Conservation (phyloP, 2,329 filamentous ascomycete species). For the Emericellopsis cladophorae region DNA sequence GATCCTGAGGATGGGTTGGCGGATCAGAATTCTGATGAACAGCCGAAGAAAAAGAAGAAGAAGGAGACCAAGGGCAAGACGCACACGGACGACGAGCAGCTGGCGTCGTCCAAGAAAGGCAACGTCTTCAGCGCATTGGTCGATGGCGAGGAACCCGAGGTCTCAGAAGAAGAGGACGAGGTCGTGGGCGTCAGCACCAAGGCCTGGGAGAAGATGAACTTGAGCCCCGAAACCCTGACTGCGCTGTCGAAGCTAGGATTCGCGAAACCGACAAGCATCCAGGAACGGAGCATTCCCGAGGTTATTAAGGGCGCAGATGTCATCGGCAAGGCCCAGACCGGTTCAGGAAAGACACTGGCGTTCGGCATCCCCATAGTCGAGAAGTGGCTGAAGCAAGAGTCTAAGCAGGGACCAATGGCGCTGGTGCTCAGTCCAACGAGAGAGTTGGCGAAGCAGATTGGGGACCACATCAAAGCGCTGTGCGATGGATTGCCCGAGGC, state of each 20-base stretch:
- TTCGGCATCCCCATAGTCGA: constrained; percentile 92
- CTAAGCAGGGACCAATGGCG: constrained; percentile 41
- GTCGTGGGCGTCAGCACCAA: constrained; percentile 49
- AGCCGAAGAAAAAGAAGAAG: constrained; percentile 8
- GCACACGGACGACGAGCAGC: constrained; percentile 20
- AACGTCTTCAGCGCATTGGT: constrained; percentile 42
- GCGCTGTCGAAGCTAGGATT: constrained; percentile 74
- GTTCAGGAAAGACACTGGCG: constrained; percentile 91
- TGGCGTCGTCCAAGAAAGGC: constrained; percentile 27
- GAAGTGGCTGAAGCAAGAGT: constrained; percentile 45
- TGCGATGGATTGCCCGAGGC: constrained; percentile 42
- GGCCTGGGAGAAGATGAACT: constrained; percentile 61
- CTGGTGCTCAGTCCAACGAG: constrained; percentile 83
- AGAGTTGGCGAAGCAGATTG: constrained; percentile 86
- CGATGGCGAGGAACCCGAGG: constrained; percentile 36
- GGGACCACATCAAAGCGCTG: constrained; percentile 67
- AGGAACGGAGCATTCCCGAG: constrained; percentile 66
- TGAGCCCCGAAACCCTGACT: constrained; percentile 60
- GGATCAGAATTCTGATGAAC: constrained; percentile 7
- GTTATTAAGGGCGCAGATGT: constrained; percentile 79
- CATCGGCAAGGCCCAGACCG: constrained; percentile 90
- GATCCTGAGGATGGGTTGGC: constrained; percentile 16
- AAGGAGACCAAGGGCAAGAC: constrained; percentile 8
- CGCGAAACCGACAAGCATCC: constrained; percentile 68
- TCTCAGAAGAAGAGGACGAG: constrained; percentile 22